Evolutionary conservation across 2,329 filamentous ascomycete species (phyloP), one percentile per base, ranked within the genome.

Genomic region (Pseudogymnoascus sp.): DNA sequence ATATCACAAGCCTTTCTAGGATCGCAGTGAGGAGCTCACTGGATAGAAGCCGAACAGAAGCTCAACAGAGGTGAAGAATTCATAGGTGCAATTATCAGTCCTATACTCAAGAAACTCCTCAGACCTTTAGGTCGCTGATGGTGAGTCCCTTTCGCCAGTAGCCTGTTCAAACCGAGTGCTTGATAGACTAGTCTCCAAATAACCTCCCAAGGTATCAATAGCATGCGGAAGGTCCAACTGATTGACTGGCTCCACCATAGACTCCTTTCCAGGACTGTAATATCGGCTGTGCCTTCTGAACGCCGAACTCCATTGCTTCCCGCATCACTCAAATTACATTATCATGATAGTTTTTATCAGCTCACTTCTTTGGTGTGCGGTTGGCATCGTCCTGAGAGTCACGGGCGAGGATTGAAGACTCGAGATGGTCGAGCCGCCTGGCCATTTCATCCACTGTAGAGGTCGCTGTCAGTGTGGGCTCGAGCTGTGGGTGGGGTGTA

Each of bases 401-500:
- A 34, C 51, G 51, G 29, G 62, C 67, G 61, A 73, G 70, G 23
- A 73, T 60, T 36, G 67, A 67, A 57, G 69, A 65, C 60, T 74
- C 93, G 10, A 97, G 81, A 64, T 87, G 91, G 73, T 97, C 93
- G 21, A 97, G 78, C 26, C 93, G 85, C 66, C 88, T 83, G 12
- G 90, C 89, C 92, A 97, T 96, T 67, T 96, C 92, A 72, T 96
- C 93, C 89, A 97, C 92, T 96, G 66, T 26, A 12, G 47, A 62
- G n/a, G 21, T 29, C 7, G 16, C 10, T 62, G 21, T 65, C 62
- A 39, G 65, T 26, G 40, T 37, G n/a, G 8, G 23, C 51, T 11
- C 16, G 6, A 11, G 45, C 67, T 61, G 68, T 64, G 34, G 57
- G 34, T 54, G 36, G 62, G 63, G 45, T 31, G 31, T 16, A 21